Evolutionary conservation across 306 rosid genomes (phyloP), one percentile per base, ranked within the genome.

Genomic region (Dalbergia cultrata): DNA sequence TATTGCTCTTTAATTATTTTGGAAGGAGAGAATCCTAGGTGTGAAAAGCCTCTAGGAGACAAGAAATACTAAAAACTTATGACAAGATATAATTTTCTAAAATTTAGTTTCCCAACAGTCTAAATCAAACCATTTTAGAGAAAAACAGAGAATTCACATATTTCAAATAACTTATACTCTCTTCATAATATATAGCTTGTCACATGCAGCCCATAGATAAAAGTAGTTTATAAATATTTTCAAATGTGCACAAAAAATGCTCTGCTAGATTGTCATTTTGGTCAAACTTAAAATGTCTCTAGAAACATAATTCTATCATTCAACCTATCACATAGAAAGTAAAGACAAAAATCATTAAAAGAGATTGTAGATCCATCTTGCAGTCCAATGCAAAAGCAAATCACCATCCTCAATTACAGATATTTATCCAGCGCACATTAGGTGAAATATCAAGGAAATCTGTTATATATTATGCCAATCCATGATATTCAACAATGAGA

Each of bases 401-500:
- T 60, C 67, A 76, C 58, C 74, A 59, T 59, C 35, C 0, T 31
- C 53, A 65, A 70, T 60, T 45, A 9, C 44, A 44, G 9, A 72
- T 75, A 67, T 22, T 67, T 59, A 47, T 76, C 64, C 63, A 70
- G 75, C 0, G 11, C 59, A 39, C 11, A 41, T 39, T 56, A n/a
- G 43, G 66, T 49, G 53, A 81, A 58, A 12, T 34, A 73, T 43
- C 31, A 21, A 6, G n/a, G 37, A 63, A 74, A 76, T 12, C 8
- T 26, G 17, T 37, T 11, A 58, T 47, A 26, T 35, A 43, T 82
- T 26, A 62, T 16, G 63, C 54, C 65, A 41, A 63, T 73, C 75
- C 9, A 78, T 73, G 67, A 62, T 62, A 82, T 35, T 62, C 26
- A 44, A 17, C 80, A n/a, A n/a, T n/a, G 7, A 56, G 13, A 21